Evolutionary conservation across 225 moss, liverwort and hornwort genomes (phyloP).

Genomic region (Bryoerythrophyllum caledonicum): DNA sequence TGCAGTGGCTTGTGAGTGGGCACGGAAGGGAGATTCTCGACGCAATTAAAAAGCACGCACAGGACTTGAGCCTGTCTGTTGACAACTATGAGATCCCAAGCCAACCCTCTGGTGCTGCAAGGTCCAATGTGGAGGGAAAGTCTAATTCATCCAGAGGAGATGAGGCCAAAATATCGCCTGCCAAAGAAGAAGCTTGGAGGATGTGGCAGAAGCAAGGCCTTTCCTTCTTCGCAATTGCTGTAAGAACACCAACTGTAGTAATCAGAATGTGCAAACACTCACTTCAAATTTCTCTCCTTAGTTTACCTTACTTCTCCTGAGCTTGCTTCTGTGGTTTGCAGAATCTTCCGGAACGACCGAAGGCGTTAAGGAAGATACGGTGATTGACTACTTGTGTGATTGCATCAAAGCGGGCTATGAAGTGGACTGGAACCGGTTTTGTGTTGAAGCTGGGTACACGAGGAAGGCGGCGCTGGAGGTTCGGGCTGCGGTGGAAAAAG

Average conservation of each 20-base stretch:
- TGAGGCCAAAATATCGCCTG: constrained; percentile 38
- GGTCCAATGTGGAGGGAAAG: constrained; percentile 29
- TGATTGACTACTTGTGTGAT: no score
- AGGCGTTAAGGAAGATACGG: no score
- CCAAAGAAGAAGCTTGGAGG: constrained; percentile 78
- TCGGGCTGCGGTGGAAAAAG: no score
- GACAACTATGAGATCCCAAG: constrained; percentile 44
- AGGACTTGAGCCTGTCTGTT: constrained; percentile 40
- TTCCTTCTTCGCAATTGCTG: constrained; percentile 61
- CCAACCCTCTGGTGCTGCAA: constrained; percentile 30
- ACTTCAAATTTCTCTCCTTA: not conserved
- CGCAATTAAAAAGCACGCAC: constrained; percentile 38
- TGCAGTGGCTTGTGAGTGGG: constrained; percentile 59
- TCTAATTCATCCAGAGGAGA: constrained; percentile 26
- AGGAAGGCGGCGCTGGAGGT: no score
- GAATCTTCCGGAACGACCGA: no score
- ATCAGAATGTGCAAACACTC: not conserved
- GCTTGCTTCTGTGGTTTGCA: constrained; percentile 94
- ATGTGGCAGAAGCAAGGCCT: constrained; percentile 82
- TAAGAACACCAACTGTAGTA: constrained; percentile 14
- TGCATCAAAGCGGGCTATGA: no score
- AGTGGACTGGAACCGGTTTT: no score
- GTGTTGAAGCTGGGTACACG: no score
- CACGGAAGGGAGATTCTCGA: constrained; percentile 64
- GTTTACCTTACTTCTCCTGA: no score